A percentile compares a stretch with the other conserved stretches of the same genome.
phyloP scores from a whole-genome alignment of 495 filamentous ascomycete species.

The Cercophora sp. region DNA sequence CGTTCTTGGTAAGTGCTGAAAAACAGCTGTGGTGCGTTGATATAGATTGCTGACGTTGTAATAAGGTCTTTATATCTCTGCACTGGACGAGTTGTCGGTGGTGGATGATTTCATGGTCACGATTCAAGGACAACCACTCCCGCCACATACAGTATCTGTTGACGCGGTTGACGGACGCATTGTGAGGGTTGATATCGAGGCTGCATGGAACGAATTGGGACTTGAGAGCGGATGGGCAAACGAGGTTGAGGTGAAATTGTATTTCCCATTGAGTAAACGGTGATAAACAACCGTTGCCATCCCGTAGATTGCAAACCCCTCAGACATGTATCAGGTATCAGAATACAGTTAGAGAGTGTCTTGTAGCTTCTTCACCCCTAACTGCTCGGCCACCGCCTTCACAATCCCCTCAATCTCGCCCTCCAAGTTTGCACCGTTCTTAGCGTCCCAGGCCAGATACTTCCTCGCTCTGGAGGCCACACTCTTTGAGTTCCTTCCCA shows the following conservation, averaged over 20 bases:
- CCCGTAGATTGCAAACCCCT: no score
- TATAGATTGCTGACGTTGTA: constrained; percentile 1
- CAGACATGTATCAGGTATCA: no score
- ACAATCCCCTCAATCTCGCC: constrained; percentile 51
- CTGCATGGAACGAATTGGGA: constrained; percentile 73
- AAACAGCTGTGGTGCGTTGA: background rate
- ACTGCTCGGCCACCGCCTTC: constrained; percentile 42
- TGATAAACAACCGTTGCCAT: no score
- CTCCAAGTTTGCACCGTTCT: constrained; percentile 41
- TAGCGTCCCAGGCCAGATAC: constrained; percentile 59
- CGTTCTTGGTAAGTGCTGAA: constrained; percentile 56
- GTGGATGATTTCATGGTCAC: constrained; percentile 69
- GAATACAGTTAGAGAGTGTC: no score
- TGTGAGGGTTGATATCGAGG: constrained; percentile 70
- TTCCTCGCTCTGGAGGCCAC: constrained; percentile 53
- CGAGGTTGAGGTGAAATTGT: constrained; percentile 72
- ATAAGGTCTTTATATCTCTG: constrained; percentile 66
- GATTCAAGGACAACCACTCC: constrained; percentile 66
- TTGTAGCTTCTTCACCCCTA: constrained; percentile 30
- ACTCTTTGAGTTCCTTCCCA: constrained; percentile 58
- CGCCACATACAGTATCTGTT: constrained; percentile 59
- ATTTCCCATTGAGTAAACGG: constrained; percentile 26
- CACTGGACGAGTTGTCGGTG: constrained; percentile 55
- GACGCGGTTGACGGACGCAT: constrained; percentile 54
- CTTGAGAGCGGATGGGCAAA: constrained; percentile 76